These are phyloP conservation scores for Fusarium sp. DNA, from an alignment of 2,329 filamentous ascomycete genomes.

Conservation along the genomic window DNA sequence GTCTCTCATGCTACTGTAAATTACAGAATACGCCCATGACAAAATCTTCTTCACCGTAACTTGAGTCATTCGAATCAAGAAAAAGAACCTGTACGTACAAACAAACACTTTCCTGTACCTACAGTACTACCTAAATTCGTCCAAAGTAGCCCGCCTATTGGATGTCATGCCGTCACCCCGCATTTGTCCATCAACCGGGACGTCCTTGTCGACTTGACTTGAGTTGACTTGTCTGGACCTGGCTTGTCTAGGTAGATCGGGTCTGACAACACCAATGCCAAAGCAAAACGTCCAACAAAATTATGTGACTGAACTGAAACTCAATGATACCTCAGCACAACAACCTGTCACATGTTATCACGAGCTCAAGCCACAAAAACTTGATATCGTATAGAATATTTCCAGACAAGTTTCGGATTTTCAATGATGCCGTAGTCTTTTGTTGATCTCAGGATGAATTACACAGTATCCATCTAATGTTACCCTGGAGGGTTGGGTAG, in stretches of 20 bases:
- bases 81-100: not conserved
- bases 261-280: slow-evolving; percentile 8
- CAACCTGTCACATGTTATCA: slow-evolving; percentile 13
- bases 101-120: not conserved
- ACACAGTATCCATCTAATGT: not conserved
- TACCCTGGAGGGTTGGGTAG: slow-evolving; percentile 30
- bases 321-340: slow-evolving; percentile 25
- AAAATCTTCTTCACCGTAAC: not conserved
- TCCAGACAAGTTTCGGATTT: slow-evolving; percentile 36
- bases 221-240: slow-evolving; percentile 8
- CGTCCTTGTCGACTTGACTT: slow-evolving; percentile 39
- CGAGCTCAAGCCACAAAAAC: slow-evolving; percentile 14
- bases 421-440: not conserved
- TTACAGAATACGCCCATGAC: not conserved
- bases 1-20: not conserved
- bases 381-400: not conserved
- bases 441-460: not conserved
- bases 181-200: slow-evolving; percentile 30
- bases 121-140: not conserved
- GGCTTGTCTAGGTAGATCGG: slow-evolving; percentile 21
- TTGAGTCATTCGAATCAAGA: slow-evolving; percentile 13
- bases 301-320: slow-evolving; percentile 32
- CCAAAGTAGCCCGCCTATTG: slow-evolving; percentile 26
- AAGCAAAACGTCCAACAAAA: slow-evolving; percentile 35
- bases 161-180: slow-evolving; percentile 37